Evolutionary conservation across 805 yeast species (phyloP), one percentile per base, ranked within the genome.

Genomic region (Kluyveromyces nonfermentans): DNA sequence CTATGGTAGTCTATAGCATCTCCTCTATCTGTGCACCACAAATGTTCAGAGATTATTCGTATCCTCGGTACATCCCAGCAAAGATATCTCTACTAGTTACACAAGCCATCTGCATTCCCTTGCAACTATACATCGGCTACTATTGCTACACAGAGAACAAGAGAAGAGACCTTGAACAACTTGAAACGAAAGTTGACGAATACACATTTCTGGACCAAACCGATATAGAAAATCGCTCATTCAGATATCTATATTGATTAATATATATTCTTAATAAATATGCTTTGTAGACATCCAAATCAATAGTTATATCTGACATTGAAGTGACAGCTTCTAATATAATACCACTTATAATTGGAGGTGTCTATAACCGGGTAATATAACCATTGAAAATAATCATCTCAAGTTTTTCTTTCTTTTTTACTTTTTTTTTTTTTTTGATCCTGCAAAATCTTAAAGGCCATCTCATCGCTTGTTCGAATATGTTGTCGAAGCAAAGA

Each of bases 11-110:
- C n/a, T 78, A 77, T 53, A 75, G 78, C 9, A 59, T 77, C 19
- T 77, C 80, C 7, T 72, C 80, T 51, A 62, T 82, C 46, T 66
- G 78, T 40, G 85, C 84, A 0, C 85, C 87, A 2, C 83, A 79
- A 52, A 62, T 78, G 52, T 79, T 80, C 60, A 71, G 75, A 49
- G 67, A 67, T 0, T 50, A 65, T 15, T 69, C 74, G 44, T 70
- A 74, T 10, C 84, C 84, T 25, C 59, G 65, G 14, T 80, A 77
- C 50, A 65, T 60, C 14, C 72, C 80, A 8, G 86, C 85, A 7
- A 78, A 78, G 52, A 70, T 77, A 28, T 72, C 78, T 0, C 62
- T 78, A 37, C 57, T 80, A 43, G 75, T 71, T 1, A 70, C 80
- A 3, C 73, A 75, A 40, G 63, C 70, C 34, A 71, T 69, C 1